Evolutionary conservation across 2,329 filamentous ascomycete genomes (phyloP), one percentile per base, ranked within the genome.

Genomic region (Diplodia intermedia): DNA sequence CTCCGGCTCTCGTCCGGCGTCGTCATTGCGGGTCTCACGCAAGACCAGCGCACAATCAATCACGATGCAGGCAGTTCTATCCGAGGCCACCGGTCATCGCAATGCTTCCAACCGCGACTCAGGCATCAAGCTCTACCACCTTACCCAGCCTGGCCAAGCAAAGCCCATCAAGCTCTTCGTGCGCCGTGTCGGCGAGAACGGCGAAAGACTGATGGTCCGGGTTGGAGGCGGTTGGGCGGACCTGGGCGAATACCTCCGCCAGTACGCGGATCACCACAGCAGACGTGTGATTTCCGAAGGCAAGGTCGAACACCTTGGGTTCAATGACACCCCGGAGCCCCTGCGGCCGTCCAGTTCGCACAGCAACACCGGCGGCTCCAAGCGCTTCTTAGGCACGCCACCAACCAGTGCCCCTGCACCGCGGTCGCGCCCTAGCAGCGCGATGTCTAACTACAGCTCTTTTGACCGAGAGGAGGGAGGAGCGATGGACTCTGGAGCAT

Each of bases 171-270:
- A 97, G 80, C 87, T 99, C 5, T 97, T 96, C 75, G 94, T 99
- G 65, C 91, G 95, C 18, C 89, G 93, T 1, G 94, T 99, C 2
- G 95, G 95, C 61, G 93, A 97, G 77, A 86, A 89, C 68, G 92
- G 92, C 18, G 93, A 98, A 79, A 89, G 95, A 63, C 93, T 98
- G 70, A 98, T 99, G 95, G 95, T 99, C 8, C 91, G 95, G 43
- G 94, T 99, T 14, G 95, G 95, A 14, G 95, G 95, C 69, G 95
- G 95, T n/a, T 99, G 95, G 95, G 93, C 94, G 15, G 95, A 99
- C 78, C 83, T 99, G 23, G 94, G 91, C 47, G 95, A 98, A 78
- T 99, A 97, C 75, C 85, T 99, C 52, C 91, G 93, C 73, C 93
- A 97, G 78, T 99, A 97, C 74, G 94, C 93, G 8, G 89, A 89